A percentile compares a stretch with the other conserved stretches of the same genome.
These are phyloP conservation scores for Rhizopogon vinicolor DNA, from an alignment of 768 basidiomycete species.

Conservation along the genomic window DNA sequence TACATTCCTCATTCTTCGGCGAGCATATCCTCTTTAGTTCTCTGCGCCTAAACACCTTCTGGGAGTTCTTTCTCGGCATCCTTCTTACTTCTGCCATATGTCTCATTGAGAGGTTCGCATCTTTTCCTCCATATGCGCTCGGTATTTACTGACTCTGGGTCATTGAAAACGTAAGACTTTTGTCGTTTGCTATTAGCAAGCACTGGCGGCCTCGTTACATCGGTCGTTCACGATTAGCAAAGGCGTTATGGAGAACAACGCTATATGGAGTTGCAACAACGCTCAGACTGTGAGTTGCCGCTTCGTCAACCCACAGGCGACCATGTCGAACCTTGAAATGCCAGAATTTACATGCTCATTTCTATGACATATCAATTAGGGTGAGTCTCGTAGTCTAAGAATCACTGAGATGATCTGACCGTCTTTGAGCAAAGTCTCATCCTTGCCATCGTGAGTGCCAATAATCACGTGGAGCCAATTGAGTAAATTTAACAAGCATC, in stretches of 20 bases:
- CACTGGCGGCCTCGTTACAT: conserved; percentile 41
- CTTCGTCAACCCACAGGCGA: neutral
- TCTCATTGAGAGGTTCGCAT: conserved; percentile 49
- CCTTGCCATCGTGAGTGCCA: neutral
- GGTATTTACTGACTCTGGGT: neutral
- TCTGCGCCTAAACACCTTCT: conserved; percentile 42
- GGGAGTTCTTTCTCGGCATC: conserved; percentile 43
- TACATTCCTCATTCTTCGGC: conserved; percentile 37
- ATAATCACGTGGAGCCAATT: neutral
- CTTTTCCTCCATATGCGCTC: neutral
- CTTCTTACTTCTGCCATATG: conserved; percentile 46
- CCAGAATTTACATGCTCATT: conserved; percentile 67
- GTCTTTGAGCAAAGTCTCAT: neutral
- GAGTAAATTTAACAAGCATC: neutral
- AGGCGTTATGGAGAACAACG: conserved; percentile 48
- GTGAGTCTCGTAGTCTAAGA: conserved; percentile 34
- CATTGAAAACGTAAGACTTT: conserved; percentile 29
- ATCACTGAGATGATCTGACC: neutral
- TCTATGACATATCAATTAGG: conserved; percentile 69
- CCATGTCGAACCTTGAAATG: conserved; percentile 1
- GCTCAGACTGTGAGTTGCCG: conserved; percentile 51
- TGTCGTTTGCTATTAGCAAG: conserved; percentile 46
- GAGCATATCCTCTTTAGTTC: conserved; percentile 41
- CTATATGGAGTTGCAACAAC: conserved; percentile 57
- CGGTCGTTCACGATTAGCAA: conserved; percentile 37